phyloP scores from a whole-genome alignment of 2,329 filamentous ascomycete genomes.

The Alternaria ventricosa region DNA sequence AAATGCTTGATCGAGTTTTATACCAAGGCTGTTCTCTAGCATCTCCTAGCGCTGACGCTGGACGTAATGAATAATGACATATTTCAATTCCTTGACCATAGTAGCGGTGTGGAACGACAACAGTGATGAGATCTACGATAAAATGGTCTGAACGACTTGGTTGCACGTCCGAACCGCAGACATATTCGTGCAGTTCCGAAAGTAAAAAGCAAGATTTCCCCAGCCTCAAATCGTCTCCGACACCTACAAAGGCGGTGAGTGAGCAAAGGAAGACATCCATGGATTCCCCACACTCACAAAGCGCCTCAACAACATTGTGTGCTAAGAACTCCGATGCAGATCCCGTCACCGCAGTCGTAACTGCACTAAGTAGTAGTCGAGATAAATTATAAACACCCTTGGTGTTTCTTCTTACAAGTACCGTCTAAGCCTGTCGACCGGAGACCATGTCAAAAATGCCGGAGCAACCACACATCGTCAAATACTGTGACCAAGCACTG shows the following conservation, averaged over 20 bases:
- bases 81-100: not conserved
- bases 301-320: not conserved
- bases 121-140: not conserved
- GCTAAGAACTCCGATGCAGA: not conserved
- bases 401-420: not conserved
- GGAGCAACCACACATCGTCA: not conserved
- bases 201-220: not conserved
- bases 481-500: not conserved
- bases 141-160: not conserved
- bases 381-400: not conserved
- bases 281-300: not conserved
- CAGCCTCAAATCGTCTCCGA: not conserved
- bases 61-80: not conserved
- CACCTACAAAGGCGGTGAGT: not conserved
- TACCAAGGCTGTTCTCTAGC: not conserved
- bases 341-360: not conserved
- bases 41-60: not conserved
- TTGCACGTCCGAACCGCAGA: not conserved
- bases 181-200: not conserved
- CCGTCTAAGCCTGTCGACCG: not conserved
- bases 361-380: not conserved
- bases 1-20: slow-evolving; percentile 9
- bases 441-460: not conserved
- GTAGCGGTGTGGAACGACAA: not conserved
- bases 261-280: not conserved